Conservation (phyloP, 2,329 filamentous ascomycete species). For the Parastagonospora avenae region DNA sequence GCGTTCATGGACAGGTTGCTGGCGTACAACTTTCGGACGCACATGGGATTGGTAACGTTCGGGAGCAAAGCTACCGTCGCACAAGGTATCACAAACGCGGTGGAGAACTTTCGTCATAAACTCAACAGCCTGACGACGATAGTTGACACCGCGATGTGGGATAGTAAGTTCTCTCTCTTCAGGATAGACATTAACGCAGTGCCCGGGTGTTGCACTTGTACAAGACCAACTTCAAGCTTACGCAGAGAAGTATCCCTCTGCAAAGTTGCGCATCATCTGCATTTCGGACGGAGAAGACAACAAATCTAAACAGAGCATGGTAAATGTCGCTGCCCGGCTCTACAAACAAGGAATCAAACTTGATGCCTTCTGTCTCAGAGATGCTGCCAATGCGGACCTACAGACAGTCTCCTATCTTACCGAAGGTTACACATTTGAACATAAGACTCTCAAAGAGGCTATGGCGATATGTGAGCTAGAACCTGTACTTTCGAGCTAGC, state of each 20-base stretch:
- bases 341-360: conserved; percentile 35
- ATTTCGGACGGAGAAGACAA: conserved; percentile 47
- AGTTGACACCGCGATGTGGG: too few relatives aligned
- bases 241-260: conserved; percentile 35
- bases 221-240: conserved; percentile 39
- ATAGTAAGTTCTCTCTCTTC: too few relatives aligned
- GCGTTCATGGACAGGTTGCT: conserved; percentile 45
- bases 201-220: conserved; percentile 33
- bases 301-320: conserved; percentile 26
- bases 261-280: conserved; percentile 45
- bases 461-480: conserved; percentile 47
- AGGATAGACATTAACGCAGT: too few relatives aligned
- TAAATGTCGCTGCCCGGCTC: conserved; percentile 28
- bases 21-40: conserved; percentile 45
- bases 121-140: too few relatives aligned
- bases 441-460: conserved; percentile 33
- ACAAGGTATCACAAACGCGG: conserved; percentile 37
- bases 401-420: conserved; percentile 37
- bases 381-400: conserved; percentile 32
- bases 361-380: conserved; percentile 44
- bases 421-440: conserved; percentile 46
- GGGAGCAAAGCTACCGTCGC: conserved; percentile 27
- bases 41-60: conserved; percentile 46
- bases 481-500: conserved; percentile 41
- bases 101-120: conserved; percentile 13